Evolutionary conservation across 805 yeast species (phyloP), one percentile per base, ranked within the genome.

Genomic region (Metschnikowia proteae): DNA sequence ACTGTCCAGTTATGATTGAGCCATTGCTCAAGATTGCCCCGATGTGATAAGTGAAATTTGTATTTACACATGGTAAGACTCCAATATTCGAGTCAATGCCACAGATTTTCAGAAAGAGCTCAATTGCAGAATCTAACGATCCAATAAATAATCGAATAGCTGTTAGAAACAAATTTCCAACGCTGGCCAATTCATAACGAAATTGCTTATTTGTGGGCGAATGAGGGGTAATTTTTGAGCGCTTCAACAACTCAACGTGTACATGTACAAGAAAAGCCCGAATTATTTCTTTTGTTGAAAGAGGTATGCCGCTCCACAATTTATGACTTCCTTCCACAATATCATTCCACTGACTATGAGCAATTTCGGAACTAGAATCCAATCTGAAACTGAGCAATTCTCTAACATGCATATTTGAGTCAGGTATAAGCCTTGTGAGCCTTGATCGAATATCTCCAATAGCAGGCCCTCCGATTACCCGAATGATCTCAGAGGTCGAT

Each of bases 381-480:
- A 86, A 67, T 45, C 95, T 60, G 57, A 74, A 74, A 11, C 71
- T 63, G 13, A 79, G 60, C 13, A 74, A 58, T 1, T 58, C 63
- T 13, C 73, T 62, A 32, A 78, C 53, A 0, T 61, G 60, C 10
- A 50, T 60, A 39, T 71, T 71, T 27, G 74, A 69, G 30, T 75
- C 78, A 1, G 89, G 85, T 32, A 88, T 84, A 49, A 91, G 67
- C 46, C 91, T 68, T 0, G 89, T 86, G 28, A 90, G 74, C 48
- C 98, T 66, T 0, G 96, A 88, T 43, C 97, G 70, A 2, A 91
- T 75, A 62, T 91, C 98, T 2, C 98, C 98, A 46, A 91, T 88
- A 0, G 97, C 97, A 3, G 96, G 96, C 0, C 98, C 97, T 2
- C 96, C 96, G 13, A 91, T 73, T 1, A 89, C 88, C 10, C 97